Conservation (phyloP, 1,139 yeast genomes). For the Candida anutae region DNA sequence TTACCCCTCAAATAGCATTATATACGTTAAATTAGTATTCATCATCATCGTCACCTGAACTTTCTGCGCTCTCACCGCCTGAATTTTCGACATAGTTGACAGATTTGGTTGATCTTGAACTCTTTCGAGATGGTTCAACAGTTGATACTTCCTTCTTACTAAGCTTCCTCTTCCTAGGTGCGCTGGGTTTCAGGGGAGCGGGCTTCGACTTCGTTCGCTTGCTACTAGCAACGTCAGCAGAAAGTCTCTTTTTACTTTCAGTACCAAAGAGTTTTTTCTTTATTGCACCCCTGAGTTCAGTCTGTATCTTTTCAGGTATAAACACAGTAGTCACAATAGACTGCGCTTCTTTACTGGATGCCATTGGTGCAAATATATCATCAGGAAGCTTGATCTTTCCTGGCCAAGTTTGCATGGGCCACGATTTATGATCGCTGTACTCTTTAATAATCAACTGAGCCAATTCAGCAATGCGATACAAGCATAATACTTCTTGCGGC, state of each 20-base stretch:
- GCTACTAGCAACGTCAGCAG: conserved; percentile 2
- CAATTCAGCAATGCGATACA: conserved; percentile 67
- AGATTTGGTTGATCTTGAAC: conserved; percentile 29
- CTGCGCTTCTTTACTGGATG: conserved; percentile 37
- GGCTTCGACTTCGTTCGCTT: conserved; percentile 4
- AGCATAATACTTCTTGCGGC: conserved; percentile 24
- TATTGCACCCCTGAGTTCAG: conserved; percentile 18
- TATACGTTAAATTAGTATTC: neutral
- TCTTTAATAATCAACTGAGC: conserved; percentile 60
- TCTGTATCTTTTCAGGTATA: conserved; percentile 37
- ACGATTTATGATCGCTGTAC: conserved; percentile 47
- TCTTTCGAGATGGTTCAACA: conserved; percentile 31
- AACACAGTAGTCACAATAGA: conserved; percentile 38
- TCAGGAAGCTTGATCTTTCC: conserved; percentile 62
- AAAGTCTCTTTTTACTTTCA: conserved; percentile 8
- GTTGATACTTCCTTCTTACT: conserved; percentile 3
- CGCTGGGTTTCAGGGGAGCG: conserved; percentile 2
- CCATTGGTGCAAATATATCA: conserved; percentile 58
- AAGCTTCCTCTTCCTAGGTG: conserved; percentile 1
- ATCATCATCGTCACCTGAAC: conserved; percentile 1
- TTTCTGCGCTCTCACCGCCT: conserved; percentile 1
- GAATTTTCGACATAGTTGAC: conserved; percentile 34
- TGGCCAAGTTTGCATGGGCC: conserved; percentile 79
- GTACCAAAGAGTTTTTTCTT: conserved; percentile 15
- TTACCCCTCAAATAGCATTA: no score